Base-by-base conservation (phyloP, 1,139 yeast genomes). In the Geotrichum klebahnii region DNA sequence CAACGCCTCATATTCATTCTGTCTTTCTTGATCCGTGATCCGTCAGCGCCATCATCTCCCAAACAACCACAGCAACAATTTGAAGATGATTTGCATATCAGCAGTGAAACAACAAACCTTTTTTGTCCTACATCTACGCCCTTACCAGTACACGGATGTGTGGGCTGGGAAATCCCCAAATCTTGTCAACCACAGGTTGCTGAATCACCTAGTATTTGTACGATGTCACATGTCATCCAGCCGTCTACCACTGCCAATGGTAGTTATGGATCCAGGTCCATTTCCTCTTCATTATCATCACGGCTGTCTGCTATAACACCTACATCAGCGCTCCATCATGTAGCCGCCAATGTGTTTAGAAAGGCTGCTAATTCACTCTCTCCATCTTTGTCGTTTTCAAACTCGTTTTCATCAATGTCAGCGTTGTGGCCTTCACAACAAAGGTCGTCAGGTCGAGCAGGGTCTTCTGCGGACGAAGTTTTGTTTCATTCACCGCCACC, bases 151-250 rank as follows among this genome's bases (percentile, higher is more conserved):
- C 44, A 40, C 31, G 36, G 48, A 19, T 57, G 46, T 10, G 55
- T 52, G 0, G 64, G 65, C 22, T 62, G 65, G 65, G 63, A 62
- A 29, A 53, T 61, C 14, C 59, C 61, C n/a, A 53, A 51, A 23
- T 38, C 34, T 19, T 37, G 50, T 1, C 44, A 44, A 12, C 53
- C 59, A 4, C 53, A 48, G 14, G 57, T 60, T 1, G 62, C 55
- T 4, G 53, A 54, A 44, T 46, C 57, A 31, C 33, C 54, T 36
- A 31, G 55, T 44, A 38, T 56, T 46, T 52, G 59, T 48, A 46
- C 62, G 5, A 59, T 60, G 53, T 63, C 65, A 1, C 64, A 61
- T 43, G 65, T 61, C 14, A 53, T 61, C 9, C 56, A 61, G n/a
- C 63, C 66, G 2, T 45, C 57, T 5, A 60, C 61, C 46, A 60